Conservation (phyloP, 176 grass and related monocot genomes). For the Chloris gayana region DNA sequence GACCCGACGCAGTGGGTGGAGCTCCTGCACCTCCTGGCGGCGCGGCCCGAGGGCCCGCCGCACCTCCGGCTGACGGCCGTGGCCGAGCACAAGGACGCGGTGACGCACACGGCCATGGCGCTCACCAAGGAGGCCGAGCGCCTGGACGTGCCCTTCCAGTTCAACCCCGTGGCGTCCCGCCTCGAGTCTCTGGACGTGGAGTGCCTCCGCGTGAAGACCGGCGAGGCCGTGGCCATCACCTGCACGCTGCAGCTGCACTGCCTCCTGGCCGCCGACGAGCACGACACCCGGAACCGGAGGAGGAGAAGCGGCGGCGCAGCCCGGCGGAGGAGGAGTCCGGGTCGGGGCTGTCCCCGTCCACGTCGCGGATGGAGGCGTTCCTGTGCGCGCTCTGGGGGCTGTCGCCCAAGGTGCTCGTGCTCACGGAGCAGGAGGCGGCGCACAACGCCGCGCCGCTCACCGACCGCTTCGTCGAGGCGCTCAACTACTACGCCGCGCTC, state of each 20-base stretch:
- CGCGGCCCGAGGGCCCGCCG: conserved; percentile 74
- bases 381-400: conserved; percentile 61
- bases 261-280: conserved; percentile 48
- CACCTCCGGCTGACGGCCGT: conserved; percentile 85
- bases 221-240: conserved; percentile 82
- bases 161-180: conserved; percentile 60
- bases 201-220: conserved; percentile 80
- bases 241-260: conserved; percentile 76
- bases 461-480: conserved; percentile 82
- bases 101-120: conserved; percentile 54
- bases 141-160: conserved; percentile 92
- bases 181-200: conserved; percentile 67
- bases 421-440: conserved; percentile 90
- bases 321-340: conserved; percentile 12
- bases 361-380: conserved; percentile 61
- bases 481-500: conserved; percentile 90
- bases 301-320: conserved; percentile 30
- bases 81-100: conserved; percentile 56
- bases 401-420: conserved; percentile 69
- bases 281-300: not conserved
- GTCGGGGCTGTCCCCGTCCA: conserved; percentile 32
- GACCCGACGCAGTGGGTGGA: conserved; percentile 79
- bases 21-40: conserved; percentile 69
- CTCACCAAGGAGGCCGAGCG: conserved; percentile 86
- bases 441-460: conserved; percentile 71